A percentile compares a stretch with the other conserved stretches of the same genome.
phyloP scores from a whole-genome alignment of 768 basidiomycete species.

The Tricholoma flavovirens region DNA sequence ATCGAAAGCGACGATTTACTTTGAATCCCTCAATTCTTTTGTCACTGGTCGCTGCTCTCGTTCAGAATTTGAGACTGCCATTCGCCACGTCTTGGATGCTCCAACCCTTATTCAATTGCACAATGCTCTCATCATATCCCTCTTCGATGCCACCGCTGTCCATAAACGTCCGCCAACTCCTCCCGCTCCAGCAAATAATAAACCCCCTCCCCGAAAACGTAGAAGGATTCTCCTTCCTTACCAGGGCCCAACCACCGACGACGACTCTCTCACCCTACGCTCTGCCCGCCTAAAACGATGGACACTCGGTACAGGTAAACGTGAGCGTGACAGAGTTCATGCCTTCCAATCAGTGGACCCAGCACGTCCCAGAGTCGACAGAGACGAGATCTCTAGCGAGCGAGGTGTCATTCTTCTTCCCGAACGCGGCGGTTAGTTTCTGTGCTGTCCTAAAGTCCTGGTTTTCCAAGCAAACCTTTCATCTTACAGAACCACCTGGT shows the following conservation, averaged over 20 bases:
- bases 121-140: conserved; percentile 77
- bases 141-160: conserved; percentile 64
- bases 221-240: conserved; percentile 68
- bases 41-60: conserved; percentile 18
- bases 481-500: conserved; percentile 55
- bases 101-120: conserved; percentile 71
- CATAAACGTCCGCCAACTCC: conserved; percentile 58
- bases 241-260: conserved; percentile 55
- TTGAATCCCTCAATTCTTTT: conserved; percentile 1
- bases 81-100: conserved; percentile 56
- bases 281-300: conserved; percentile 68
- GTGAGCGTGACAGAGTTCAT: conserved; percentile 69
- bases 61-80: conserved; percentile 67
- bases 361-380: conserved; percentile 38
- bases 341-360: conserved; percentile 37
- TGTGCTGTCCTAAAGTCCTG: background rate
- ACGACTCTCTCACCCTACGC: conserved; percentile 48
- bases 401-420: conserved; percentile 57
- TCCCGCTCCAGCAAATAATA: conserved; percentile 56
- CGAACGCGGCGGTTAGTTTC: conserved; percentile 58
- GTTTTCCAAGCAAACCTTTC: background rate
- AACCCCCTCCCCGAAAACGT: conserved; percentile 59
- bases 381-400: conserved; percentile 67
- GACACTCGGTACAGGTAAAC: conserved; percentile 64
- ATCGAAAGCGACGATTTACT: background rate